Percentiles rank a stretch among this genome's conserved stretches.
These are phyloP conservation scores for Cinnamomum micranthum DNA, from an alignment of 164 flowering plant species.

Conservation along the genomic window DNA sequence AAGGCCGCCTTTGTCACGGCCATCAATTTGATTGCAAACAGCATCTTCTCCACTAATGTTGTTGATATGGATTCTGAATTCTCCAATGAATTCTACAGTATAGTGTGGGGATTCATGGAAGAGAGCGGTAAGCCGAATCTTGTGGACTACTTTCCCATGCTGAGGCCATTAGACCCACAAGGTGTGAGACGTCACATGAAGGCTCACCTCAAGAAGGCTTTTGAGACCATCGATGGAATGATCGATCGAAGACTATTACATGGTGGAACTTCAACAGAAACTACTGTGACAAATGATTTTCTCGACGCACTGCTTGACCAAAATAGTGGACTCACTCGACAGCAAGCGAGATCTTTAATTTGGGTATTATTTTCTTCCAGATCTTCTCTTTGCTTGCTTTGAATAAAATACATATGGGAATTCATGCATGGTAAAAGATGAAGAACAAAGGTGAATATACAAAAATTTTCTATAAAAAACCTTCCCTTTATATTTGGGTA, in stretches of 20 bases:
- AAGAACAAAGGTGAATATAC: too few relatives aligned
- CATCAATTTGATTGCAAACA: slow-evolving; percentile 21
- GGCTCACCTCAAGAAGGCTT: not conserved
- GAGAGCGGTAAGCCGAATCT: slow-evolving; percentile 13
- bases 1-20: slow-evolving; percentile 11
- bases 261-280: not conserved
- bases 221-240: slow-evolving; percentile 5
- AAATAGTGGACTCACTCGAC: slow-evolving; percentile 1
- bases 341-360: not conserved
- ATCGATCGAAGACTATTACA: slow-evolving; percentile 11
- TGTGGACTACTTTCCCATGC: slow-evolving; percentile 16
- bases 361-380: not conserved
- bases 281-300: not conserved
- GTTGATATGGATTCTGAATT: slow-evolving; percentile 1
- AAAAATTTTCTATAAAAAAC: too few relatives aligned
- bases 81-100: slow-evolving; percentile 16
- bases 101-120: slow-evolving; percentile 20
- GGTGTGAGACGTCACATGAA: slow-evolving; percentile 8
- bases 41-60: slow-evolving; percentile 23
- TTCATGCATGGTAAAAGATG: too few relatives aligned
- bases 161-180: slow-evolving; percentile 12
- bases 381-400: not conserved
- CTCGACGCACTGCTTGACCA: slow-evolving; percentile 13
- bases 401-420: too few relatives aligned
- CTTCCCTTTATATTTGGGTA: too few relatives aligned